Evolutionary conservation across 441 rosid species (phyloP).

Genomic region (Bruguiera hainesii): DNA sequence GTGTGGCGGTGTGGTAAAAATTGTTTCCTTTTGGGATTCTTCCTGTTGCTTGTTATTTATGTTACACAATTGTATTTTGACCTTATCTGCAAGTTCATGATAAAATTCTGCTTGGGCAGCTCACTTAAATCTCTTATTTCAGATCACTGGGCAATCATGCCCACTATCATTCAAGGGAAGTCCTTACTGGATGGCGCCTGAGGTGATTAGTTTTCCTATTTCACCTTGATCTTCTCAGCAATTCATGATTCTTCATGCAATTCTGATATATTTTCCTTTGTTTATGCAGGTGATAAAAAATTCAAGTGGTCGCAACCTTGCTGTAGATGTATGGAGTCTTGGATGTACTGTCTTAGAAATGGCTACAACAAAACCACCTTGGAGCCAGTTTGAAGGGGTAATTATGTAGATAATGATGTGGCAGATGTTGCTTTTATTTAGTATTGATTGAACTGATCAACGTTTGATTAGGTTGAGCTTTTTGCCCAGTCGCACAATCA

Average conservation of each 20-base stretch:
- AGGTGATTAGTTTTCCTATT: conserved; percentile 46
- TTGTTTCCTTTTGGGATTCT: too few species aligned
- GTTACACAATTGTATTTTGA: background rate
- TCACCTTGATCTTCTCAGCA: background rate
- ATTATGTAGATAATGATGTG: background rate
- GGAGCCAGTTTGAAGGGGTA: conserved; percentile 82
- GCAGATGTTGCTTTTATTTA: background rate
- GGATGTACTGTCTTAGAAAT: conserved; percentile 82
- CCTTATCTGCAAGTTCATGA: background rate
- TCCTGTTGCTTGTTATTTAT: background rate
- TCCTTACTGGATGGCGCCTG: conserved; percentile 99
- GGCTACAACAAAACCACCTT: conserved; percentile 90
- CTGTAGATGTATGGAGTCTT: conserved; percentile 77
- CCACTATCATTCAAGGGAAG: conserved; percentile 96
- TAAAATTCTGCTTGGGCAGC: background rate
- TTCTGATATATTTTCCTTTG: background rate
- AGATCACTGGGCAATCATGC: conserved; percentile 92
- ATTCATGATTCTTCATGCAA: conserved; percentile 11
- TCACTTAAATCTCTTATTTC: conserved; percentile 23
- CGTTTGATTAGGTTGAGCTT: background rate
- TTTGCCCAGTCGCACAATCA: background rate
- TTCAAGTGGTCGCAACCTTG: conserved; percentile 60
- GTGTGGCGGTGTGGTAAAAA: background rate
- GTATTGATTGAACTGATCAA: background rate
- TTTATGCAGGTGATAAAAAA: conserved; percentile 44